phyloP scores from a whole-genome alignment of 164 flowering plant species.

The Magnolia officinalis region DNA sequence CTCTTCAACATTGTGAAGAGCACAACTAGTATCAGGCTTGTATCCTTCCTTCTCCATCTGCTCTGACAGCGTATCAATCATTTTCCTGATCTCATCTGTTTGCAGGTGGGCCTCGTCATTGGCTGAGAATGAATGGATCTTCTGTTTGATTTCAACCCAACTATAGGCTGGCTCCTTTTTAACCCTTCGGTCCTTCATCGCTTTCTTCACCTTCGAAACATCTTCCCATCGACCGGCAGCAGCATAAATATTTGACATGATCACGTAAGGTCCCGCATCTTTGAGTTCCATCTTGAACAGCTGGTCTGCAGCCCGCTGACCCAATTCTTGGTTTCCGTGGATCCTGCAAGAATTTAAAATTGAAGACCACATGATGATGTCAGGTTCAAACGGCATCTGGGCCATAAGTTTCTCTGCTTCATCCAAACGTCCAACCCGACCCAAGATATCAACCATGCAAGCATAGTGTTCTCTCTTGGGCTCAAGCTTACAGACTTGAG shows the following conservation, averaged over 20 bases:
- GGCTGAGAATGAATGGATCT: conserved; percentile 54
- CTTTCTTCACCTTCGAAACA: conserved; percentile 55
- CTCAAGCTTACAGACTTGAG: conserved; percentile 28
- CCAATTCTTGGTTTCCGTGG: conserved; percentile 51
- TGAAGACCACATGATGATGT: conserved; percentile 63
- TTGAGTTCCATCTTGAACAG: conserved; percentile 61
- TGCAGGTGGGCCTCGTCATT: conserved; percentile 54
- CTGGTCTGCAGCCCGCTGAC: conserved; percentile 38
- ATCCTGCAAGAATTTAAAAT: conserved; percentile 64
- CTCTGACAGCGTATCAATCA: conserved; percentile 39
- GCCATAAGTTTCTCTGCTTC: conserved; percentile 58
- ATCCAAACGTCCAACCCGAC: conserved; percentile 51
- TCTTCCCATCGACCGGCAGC: conserved; percentile 61
- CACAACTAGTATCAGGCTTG: conserved; percentile 60
- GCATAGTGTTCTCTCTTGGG: conserved; percentile 64
- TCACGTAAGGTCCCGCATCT: conserved; percentile 65
- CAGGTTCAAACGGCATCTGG: conserved; percentile 65
- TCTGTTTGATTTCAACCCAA: conserved; percentile 41
- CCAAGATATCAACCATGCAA: conserved; percentile 56
- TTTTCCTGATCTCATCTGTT: conserved; percentile 36
- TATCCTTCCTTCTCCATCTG: conserved; percentile 65
- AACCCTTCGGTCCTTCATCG: conserved; percentile 61
- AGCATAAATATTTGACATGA: conserved; percentile 77
- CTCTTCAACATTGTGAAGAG: conserved; percentile 61
- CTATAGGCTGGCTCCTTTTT: conserved; percentile 65